Conservation (phyloP, 768 basidiomycete genomes). For the Cystoderma amianthinum region DNA sequence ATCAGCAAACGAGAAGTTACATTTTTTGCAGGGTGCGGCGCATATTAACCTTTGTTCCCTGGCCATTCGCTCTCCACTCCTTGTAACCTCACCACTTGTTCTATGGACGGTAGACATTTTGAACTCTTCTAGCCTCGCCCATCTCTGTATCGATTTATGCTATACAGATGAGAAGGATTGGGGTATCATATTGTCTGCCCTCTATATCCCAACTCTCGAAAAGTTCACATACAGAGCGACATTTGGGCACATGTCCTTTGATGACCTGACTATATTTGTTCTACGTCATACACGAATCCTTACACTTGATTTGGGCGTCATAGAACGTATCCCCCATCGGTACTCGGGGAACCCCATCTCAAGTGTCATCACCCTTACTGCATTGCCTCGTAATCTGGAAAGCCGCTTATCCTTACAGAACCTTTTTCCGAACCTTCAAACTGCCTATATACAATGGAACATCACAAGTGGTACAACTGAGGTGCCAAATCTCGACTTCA, state of each 20-base stretch:
- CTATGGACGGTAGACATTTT: neutral
- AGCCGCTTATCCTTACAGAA: neutral
- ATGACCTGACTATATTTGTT: neutral
- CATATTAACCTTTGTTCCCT: neutral
- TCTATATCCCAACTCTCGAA: neutral
- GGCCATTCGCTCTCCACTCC: neutral
- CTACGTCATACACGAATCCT: neutral
- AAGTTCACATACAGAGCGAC: neutral
- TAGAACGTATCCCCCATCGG: neutral
- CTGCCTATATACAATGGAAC: neutral
- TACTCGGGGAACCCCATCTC: neutral
- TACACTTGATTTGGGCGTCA: neutral
- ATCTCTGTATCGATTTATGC: neutral
- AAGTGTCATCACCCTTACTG: neutral
- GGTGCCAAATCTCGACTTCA: neutral
- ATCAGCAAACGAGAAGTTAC: neutral
- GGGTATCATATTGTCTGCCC: slow-evolving; percentile 2
- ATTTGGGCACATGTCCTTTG: no score
- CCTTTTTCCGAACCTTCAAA: neutral
- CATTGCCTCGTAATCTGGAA: neutral
- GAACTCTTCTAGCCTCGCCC: neutral
- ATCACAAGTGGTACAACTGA: neutral
- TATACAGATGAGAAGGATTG: neutral
- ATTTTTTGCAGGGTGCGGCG: neutral
- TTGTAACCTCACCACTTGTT: neutral